Conservation (phyloP, 2,329 filamentous ascomycete genomes). For the Rugonectria rugulosa region DNA sequence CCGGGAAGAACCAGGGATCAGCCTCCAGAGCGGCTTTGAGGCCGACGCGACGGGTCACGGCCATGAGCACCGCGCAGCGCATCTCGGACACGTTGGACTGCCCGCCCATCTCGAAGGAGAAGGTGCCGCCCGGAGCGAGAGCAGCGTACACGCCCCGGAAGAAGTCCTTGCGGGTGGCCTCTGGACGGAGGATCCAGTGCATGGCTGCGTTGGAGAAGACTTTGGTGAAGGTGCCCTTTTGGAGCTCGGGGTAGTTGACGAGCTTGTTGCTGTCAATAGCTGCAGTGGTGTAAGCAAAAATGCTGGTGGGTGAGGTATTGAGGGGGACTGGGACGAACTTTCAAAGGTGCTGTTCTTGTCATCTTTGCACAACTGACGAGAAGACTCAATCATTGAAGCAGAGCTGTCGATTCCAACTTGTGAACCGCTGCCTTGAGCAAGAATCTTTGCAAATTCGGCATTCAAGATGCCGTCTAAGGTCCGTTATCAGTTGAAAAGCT, state of each 20-base stretch:
- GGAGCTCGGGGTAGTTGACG: constrained; percentile 43
- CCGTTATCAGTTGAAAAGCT: constrained; percentile 14
- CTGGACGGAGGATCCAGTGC: constrained; percentile 68
- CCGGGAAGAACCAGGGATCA: constrained; percentile 77
- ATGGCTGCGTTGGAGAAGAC: constrained; percentile 72
- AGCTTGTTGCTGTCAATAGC: constrained; percentile 57
- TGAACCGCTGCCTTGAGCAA: constrained; percentile 54
- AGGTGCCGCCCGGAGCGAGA: constrained; percentile 62
- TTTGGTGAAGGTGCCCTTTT: constrained; percentile 56
- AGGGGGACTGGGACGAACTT: constrained; percentile 39
- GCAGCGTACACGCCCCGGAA: constrained; percentile 60
- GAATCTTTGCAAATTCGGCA: constrained; percentile 56
- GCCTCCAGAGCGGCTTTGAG: constrained; percentile 56
- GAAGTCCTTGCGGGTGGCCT: constrained; percentile 54
- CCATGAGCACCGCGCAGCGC: constrained; percentile 62
- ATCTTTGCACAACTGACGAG: constrained; percentile 50
- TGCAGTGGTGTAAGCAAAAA: constrained; percentile 33
- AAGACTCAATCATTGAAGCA: constrained; percentile 63
- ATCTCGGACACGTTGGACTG: constrained; percentile 73
- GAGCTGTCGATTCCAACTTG: constrained; percentile 68
- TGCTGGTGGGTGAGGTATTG: neutral
- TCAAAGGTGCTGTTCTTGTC: constrained; percentile 53
- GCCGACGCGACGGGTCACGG: constrained; percentile 59
- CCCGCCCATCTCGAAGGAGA: constrained; percentile 77
- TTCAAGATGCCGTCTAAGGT: constrained; percentile 65